Evolutionary conservation across 2,329 filamentous ascomycete genomes (phyloP), one percentile per base, ranked within the genome.

Genomic region (Botryotinia narcissicola): DNA sequence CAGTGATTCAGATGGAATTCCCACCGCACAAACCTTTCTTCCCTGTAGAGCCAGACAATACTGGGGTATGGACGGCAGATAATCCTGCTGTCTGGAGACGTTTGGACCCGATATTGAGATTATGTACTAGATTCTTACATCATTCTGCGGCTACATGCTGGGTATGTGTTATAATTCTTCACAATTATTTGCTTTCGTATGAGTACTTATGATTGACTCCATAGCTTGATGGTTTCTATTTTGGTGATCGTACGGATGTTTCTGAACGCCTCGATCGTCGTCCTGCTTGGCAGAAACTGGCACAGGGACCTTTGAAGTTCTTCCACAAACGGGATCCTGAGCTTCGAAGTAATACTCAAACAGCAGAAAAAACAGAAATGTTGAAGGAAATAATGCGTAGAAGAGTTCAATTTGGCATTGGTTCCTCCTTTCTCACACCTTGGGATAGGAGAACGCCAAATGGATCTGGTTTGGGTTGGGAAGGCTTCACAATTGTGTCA

Each of bases 51-150:
- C n/a, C 37, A 60, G 67, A 61, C 29, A 70, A 70, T 48, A 70
- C 20, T 35, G 35, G 25, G n/a, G 7, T 46, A 20, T 70, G 67
- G 67, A 37, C 29, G 8, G 54, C 54, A 9, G 12, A 32, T 8
- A 70, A 70, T 44, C 67, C 67, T 44, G 67, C 67, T 20, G 51
- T 70, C 37, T 61, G 54, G 54, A 29, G 54, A 61, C 67, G 54
- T 20, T 20, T 70, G 61, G 67, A 46, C 12, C 67, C 37, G 7
- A 46, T 70, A 6, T 37, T 70, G 22, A 44, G 51, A 44, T n/a
- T 61, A 4, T 61, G 37, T 46, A 61, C 67, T 44, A 70, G 54
- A 22, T 61, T 46, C 7, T 37, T 70, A 22, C 20, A 57, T 3
- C 67, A 70, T 18, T 42, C 67, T 42, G n/a, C 22, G 6, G 67